A percentile compares a stretch with the other conserved stretches of the same genome.
phyloP scores from a whole-genome alignment of 441 rosid genomes.

The Mallotus repandus region DNA sequence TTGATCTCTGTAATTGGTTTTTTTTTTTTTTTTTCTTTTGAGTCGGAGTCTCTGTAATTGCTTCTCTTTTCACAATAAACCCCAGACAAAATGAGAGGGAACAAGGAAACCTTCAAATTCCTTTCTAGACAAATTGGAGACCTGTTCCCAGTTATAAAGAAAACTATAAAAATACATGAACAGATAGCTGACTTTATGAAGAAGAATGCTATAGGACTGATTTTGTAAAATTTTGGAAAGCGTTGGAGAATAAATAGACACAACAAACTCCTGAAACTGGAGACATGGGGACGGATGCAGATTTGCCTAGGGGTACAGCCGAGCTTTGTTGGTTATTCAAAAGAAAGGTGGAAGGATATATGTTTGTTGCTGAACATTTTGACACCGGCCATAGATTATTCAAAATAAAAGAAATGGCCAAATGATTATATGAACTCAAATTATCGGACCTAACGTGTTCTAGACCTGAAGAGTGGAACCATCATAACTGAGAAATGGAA shows the following conservation, averaged over 20 bases:
- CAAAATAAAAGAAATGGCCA: constrained; percentile 40
- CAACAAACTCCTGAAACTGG: constrained; percentile 36
- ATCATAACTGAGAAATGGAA: constrained; percentile 27
- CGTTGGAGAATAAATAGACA: constrained; percentile 38
- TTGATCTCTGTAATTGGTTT: constrained; percentile 32
- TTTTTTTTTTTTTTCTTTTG: constrained; percentile 21
- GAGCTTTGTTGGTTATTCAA: constrained; percentile 36
- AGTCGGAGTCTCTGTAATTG: constrained; percentile 30
- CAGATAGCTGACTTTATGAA: constrained; percentile 28
- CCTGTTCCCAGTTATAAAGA: constrained; percentile 34
- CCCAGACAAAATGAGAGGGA: constrained; percentile 40
- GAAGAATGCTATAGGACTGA: constrained; percentile 32
- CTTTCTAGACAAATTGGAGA: constrained; percentile 37
- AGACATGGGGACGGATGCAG: constrained; percentile 18
- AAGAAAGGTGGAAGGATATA: constrained; percentile 35
- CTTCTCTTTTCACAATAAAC: constrained; percentile 31
- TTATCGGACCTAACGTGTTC: constrained; percentile 41
- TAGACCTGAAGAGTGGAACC: constrained; percentile 45
- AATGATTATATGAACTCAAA: constrained; percentile 41
- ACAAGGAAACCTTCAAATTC: constrained; percentile 31
- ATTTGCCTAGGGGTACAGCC: constrained; percentile 34
- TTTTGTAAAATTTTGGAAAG: constrained; percentile 15
- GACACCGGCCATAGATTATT: constrained; percentile 48
- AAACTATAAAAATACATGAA: constrained; percentile 18
- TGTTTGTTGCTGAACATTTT: constrained; percentile 38